These are phyloP conservation scores for Aspergillus ruber DNA, from an alignment of 2,329 filamentous ascomycete species.

Conservation along the genomic window DNA sequence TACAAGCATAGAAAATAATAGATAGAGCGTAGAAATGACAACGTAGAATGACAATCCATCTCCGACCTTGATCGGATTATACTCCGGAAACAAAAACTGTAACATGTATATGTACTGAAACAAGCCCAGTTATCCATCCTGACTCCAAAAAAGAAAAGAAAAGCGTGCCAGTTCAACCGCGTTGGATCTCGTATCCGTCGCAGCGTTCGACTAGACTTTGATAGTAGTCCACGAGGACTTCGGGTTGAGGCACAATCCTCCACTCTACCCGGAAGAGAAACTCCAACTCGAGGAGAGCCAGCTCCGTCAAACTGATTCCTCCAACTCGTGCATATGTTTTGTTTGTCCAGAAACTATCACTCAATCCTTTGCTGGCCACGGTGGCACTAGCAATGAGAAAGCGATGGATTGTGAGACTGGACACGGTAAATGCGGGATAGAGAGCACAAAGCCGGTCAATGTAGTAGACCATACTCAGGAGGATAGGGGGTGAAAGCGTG, in stretches of 20 bases:
- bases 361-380: slow-evolving; percentile 90
- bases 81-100: background rate
- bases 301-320: slow-evolving; percentile 80
- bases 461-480: slow-evolving; percentile 99
- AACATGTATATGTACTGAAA: background rate
- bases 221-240: slow-evolving; percentile 91
- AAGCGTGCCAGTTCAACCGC: slow-evolving; percentile 4
- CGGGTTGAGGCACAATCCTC: slow-evolving; percentile 93
- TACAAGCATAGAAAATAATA: background rate
- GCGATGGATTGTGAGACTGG: slow-evolving; percentile 90
- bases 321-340: slow-evolving; percentile 91
- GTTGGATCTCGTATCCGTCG: slow-evolving; percentile 52
- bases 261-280: slow-evolving; percentile 90
- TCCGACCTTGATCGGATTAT: background rate
- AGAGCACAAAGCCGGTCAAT: slow-evolving; percentile 90
- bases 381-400: slow-evolving; percentile 95
- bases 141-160: background rate
- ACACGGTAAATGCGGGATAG: slow-evolving; percentile 93
- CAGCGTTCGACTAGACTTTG: slow-evolving; percentile 69
- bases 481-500: slow-evolving; percentile 81
- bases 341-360: slow-evolving; percentile 98
- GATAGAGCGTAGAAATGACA: background rate
- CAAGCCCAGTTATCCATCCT: background rate
- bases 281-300: slow-evolving; percentile 87
- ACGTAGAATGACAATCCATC: background rate